Base-by-base conservation (phyloP, 2,329 filamentous ascomycete species). In the Alternaria gaisen region DNA sequence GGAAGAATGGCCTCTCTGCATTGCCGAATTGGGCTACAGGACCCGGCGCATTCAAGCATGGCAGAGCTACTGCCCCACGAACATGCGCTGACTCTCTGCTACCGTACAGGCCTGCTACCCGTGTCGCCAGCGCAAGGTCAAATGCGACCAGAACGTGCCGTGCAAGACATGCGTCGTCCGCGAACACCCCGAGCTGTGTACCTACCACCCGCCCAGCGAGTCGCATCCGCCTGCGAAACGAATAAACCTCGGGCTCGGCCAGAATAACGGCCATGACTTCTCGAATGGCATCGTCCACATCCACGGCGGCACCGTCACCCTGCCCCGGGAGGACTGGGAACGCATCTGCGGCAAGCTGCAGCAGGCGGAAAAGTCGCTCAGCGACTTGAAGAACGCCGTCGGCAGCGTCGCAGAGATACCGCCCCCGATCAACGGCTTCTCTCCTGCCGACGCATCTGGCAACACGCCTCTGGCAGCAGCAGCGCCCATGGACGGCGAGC, bases 131-230 rank as follows among this genome's bases (percentile, higher is more conserved):
- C 74, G 79, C 56, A 80, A 80, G 63, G 79, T 80, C 50, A 83
- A 81, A 70, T 84, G 83, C 74, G 82, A 84, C 67, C 82, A 78
- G 61, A 72, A 73, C 20, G 78, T 80, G 30, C 83, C 83, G 11
- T 84, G 83, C 69, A 82, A 82, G 64, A 84, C 82, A 54, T 84
- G 83, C 69, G 78, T 83, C 57, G 82, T 82, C 61, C 74, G 82
- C 63, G 82, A 84, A 61, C 82, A 84, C 58, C 82, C 82, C n/a
- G 82, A 84, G 65, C 73, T 84, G 44, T 84, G 82, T 70, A 80
- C 77, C 52, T 80, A 80, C 64, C 78, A 79, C 60, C 78, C 78
- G 6, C 78, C 78, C 12, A 76, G 72, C 68, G 78, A 80, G 65
- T 70, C 72, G 54, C 77, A 80, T 54, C 78, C 77, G 38, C 77